A percentile compares a stretch with the other conserved stretches of the same genome.
Evolutionary conservation across 306 rosid genomes (phyloP).

Genomic region (Carpinus viminea): DNA sequence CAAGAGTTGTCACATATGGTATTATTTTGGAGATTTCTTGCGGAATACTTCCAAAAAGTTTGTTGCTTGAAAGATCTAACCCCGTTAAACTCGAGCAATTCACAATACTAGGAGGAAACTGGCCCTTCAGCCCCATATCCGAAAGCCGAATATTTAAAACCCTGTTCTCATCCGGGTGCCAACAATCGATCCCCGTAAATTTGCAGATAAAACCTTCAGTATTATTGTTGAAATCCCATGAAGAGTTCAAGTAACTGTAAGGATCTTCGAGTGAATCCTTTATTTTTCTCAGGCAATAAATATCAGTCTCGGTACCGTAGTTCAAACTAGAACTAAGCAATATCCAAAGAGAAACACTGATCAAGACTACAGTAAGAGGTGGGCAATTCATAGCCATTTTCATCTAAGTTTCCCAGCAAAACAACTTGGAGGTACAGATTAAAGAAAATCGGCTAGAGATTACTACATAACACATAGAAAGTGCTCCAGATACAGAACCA

Average conservation of each 20-base stretch:
- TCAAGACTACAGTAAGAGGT: constrained; percentile 24
- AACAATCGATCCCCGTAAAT: constrained; percentile 77
- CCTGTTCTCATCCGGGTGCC: constrained; percentile 86
- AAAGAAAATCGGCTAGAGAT: neutral
- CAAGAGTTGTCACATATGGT: constrained; percentile 32
- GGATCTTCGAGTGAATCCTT: constrained; percentile 52
- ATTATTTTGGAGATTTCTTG: constrained; percentile 28
- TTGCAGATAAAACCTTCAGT: constrained; percentile 72
- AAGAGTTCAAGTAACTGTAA: constrained; percentile 37
- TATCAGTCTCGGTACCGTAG: constrained; percentile 54
- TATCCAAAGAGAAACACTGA: constrained; percentile 40
- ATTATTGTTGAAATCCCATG: constrained; percentile 63
- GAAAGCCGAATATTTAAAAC: constrained; percentile 65
- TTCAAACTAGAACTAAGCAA: constrained; percentile 43
- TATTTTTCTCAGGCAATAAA: constrained; percentile 58
- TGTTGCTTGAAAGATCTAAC: constrained; percentile 71
- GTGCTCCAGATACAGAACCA: constrained; percentile 15
- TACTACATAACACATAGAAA: constrained; percentile 4
- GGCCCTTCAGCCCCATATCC: constrained; percentile 75
- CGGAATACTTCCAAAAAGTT: constrained; percentile 60
- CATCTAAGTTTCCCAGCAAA: constrained; percentile 21
- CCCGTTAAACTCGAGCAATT: constrained; percentile 79
- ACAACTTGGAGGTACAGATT: neutral
- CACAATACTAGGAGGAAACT: constrained; percentile 47
- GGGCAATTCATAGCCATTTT: constrained; percentile 37